Conservation (phyloP, 2,329 filamentous ascomycete genomes). For the Colletotrichum sp. region DNA sequence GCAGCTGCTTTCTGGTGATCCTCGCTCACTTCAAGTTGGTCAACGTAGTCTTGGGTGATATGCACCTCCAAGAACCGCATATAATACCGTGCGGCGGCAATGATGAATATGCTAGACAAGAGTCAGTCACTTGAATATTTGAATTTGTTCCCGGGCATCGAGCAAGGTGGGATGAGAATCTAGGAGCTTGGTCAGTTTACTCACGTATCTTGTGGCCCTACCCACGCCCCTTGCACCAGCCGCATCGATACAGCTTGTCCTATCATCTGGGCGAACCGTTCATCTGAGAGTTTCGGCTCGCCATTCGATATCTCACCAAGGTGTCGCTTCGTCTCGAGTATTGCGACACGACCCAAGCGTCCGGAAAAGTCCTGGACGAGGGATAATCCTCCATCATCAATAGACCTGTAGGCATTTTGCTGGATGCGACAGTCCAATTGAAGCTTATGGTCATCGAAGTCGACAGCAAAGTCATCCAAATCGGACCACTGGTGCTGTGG, state of each 20-base stretch:
- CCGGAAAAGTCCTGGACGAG: neutral
- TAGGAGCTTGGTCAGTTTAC: neutral
- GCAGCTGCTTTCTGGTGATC: neutral
- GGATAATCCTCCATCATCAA: neutral
- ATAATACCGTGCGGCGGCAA: neutral
- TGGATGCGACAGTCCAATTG: neutral
- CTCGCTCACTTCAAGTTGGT: neutral
- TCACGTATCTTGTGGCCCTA: neutral
- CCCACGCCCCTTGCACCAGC: neutral
- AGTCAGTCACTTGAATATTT: neutral
- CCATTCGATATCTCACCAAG: neutral
- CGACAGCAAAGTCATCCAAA: neutral
- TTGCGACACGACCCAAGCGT: neutral
- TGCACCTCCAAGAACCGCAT: neutral
- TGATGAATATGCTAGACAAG: neutral
- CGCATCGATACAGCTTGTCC: neutral
- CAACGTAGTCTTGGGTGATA: neutral
- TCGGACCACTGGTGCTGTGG: neutral
- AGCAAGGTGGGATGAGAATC: neutral
- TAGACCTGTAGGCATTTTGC: neutral
- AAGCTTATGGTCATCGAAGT: neutral
- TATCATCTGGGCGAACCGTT: neutral
- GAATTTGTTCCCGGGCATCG: neutral
- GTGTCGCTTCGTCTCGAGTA: neutral
- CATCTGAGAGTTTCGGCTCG: neutral